Evolutionary conservation across 2,329 filamentous ascomycete genomes (phyloP), one percentile per base, ranked within the genome.

Genomic region (Pochonia chlamydosporia): DNA sequence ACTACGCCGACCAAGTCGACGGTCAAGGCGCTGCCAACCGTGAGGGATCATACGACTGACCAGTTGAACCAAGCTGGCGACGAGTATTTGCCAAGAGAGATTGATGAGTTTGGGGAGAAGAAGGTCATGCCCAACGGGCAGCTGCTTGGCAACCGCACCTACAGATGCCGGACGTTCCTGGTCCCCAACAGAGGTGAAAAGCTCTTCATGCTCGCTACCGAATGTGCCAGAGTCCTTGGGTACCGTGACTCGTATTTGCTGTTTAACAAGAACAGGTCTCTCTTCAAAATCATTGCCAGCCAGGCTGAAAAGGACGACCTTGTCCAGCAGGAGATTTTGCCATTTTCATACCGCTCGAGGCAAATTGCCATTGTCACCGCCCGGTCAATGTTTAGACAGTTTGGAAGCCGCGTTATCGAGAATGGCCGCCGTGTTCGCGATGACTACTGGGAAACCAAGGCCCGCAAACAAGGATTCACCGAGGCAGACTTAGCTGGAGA

Each of bases 391-490:
- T 99, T 97, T 68, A 84, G 93, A 37, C 93, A 99, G 65, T 99
- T 99, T 66, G 93, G 93, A 42, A 96, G 91, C 66, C 81, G 93
- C 53, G 86, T 99, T 44, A 93, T 99, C 54, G 82, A 87, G 30
- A 88, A 91, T 59, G 93, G 93, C 28, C 81, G 92, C 52, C 79
- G 93, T 49, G 93, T 99, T 36, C 85, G 93, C 43, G 93, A 99
- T 68, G 93, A 99, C 64, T 99, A 99, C 68, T 99, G 93, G 93
- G 93, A 97, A 67, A 88, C 85, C 61, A 97, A 97, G 69, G 93
- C 93, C 7, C 80, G 87, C 41, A 99, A 97, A 69, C 93, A 99
- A 68, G 93, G 93, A 10, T 99, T 99, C 63, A 99, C 93, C 1
- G 93, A 99, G 65, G 90, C 95, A 53, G 93, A 99, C 66, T 77